Base-by-base conservation (phyloP, 2,329 filamentous ascomycete species). In the Fusarium ramigenum region DNA sequence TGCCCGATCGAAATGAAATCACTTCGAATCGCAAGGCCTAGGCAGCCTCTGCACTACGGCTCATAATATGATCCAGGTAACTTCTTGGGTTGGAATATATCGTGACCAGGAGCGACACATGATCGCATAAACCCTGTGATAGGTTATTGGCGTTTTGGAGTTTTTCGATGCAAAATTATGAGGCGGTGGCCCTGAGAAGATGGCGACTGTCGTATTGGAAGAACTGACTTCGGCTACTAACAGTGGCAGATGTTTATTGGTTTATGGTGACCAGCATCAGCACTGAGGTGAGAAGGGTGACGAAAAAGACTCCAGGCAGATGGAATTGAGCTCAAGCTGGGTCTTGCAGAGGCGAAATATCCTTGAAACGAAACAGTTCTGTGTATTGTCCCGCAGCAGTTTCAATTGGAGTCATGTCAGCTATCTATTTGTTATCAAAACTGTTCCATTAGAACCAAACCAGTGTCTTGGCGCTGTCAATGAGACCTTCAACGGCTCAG, bases 131-230 rank as follows among this genome's bases (percentile, higher is more conserved):
- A 53, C 34, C 25, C 58, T 49, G 56, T 40, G 54, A 46, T 57
- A 43, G 46, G 15, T 60, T 54, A 49, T 56, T 18, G 70, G 75
- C 75, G 75, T 77, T 77, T 77, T 71, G 75, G 75, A 72, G 75
- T 77, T 77, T 57, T 69, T 52, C 60, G 62, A 60, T 70, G 49
- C 56, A 72, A 49, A 57, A 59, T 52, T 32, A 57, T 42, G 28
- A 72, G 44, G 56, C 44, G 59, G 59, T 47, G 59, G 37, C 46
- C 47, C 49, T 63, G 21, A 62, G 14, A 53, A 69, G 57, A 46
- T 36, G 54, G 52, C 37, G 67, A 53, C 44, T 42, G 59, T 74
- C 44, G 60, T 21, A 60, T 63, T 32, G 56, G 59, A 63, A 57
- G 58, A 42, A 34, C 28, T 62, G 59, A 30, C 52, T 54, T 56